Base-by-base conservation (phyloP, 805 yeast species). In the Starmera pachycereana region DNA sequence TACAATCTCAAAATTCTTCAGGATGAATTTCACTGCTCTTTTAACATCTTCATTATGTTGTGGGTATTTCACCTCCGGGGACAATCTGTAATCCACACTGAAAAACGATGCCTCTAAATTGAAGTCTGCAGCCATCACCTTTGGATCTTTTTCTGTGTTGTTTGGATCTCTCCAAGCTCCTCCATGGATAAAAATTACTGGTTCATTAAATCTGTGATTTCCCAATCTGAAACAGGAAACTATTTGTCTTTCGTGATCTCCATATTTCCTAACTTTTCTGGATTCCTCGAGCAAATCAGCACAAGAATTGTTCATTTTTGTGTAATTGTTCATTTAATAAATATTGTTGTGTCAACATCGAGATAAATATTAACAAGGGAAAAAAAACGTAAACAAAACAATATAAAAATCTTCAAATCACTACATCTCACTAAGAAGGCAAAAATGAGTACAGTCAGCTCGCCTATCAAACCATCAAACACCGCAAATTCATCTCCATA, bases 141-240 rank as follows among this genome's bases (percentile, higher is more conserved):
- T 62, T 40, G 74, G 76, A 49, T 81, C 90, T 32, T 68, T 58
- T 25, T 61, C 69, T 0, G 88, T 79, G 52, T 81, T 79, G 3
- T 45, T 54, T 1, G 77, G 74, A 51, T 82, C 94, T 44, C 85
- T 66, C 95, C 95, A 86, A 0, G 88, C 94, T 0, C 96, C 96
- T 1, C 96, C 96, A 58, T 86, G 96, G 32, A 86, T 69, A 48
- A 76, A 78, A 1, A 84, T 68, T 6, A 74, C 40, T 14, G 72
- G 52, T 40, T 16, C 33, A 18, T 37, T 37, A 13, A 16, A 14
- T 37, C 42, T 14, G 13, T 14, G 27, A 18, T 2, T 3, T 8
- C 6, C n/a, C 8, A 16, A 5, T 12, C 22, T 32, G 16, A 6
- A n/a, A n/a, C 12, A 6, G 2, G 33, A 22, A 13, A 37, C 7